Evolutionary conservation across 768 basidiomycete genomes (phyloP).

Genomic region (Russula dissimulans): DNA sequence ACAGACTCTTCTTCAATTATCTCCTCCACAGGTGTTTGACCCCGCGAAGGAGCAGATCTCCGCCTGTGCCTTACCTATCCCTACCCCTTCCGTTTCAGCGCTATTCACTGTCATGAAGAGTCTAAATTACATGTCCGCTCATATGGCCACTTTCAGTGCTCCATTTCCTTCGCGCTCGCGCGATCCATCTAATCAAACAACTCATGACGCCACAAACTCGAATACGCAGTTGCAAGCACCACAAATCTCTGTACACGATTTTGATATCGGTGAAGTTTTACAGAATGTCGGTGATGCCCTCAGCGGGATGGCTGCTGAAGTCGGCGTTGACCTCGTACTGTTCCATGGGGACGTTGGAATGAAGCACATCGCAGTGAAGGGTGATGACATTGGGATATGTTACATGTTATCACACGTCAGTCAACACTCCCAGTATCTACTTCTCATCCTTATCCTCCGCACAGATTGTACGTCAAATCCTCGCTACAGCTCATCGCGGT

Average conservation of each 20-base stretch:
- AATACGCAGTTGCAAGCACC: constrained; percentile 8
- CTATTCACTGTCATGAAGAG: constrained; percentile 89
- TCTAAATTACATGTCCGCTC: constrained; percentile 88
- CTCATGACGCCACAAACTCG: constrained; percentile 1
- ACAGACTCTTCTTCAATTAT: constrained; percentile 84
- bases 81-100: constrained; percentile 79
- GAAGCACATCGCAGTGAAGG: constrained; percentile 77
- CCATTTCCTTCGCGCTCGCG: constrained; percentile 13
- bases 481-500: constrained; percentile 55
- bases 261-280: constrained; percentile 86
- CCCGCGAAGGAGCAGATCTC: constrained; percentile 92
- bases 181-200: constrained; percentile 6
- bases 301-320: constrained; percentile 73
- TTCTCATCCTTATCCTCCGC: constrained; percentile 18
- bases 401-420: constrained; percentile 82
- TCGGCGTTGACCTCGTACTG: constrained; percentile 82
- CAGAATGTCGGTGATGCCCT: constrained; percentile 85
- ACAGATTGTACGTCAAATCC: constrained; percentile 78
- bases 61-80: constrained; percentile 78
- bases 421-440: constrained; percentile 17
- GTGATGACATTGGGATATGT: constrained; percentile 76
- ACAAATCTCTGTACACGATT: constrained; percentile 37
- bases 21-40: constrained; percentile 83
- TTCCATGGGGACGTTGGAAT: constrained; percentile 85
- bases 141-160: constrained; percentile 47